Evolutionary conservation across 179 eudicot species (phyloP).

Genomic region (Silene noctiflora): DNA sequence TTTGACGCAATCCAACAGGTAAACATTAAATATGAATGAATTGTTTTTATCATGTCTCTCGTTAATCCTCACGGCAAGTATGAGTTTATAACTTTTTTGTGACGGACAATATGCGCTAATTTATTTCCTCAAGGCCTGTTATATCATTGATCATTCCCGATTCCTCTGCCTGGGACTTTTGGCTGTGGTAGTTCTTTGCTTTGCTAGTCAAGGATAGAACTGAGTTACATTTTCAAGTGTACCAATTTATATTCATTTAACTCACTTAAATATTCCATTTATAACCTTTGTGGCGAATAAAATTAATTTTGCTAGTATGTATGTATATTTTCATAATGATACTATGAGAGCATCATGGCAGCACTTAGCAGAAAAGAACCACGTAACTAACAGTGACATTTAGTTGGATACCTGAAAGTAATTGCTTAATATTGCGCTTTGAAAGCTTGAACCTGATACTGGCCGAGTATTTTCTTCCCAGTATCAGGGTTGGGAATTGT

Average conservation of each 20-base stretch:
- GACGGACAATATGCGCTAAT: neutral
- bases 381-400: neutral
- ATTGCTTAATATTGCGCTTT: neutral
- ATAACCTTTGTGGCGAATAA: neutral
- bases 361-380: neutral
- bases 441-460: neutral
- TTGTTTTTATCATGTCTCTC: neutral
- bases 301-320: neutral
- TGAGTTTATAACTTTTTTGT: neutral
- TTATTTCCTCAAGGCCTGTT: neutral
- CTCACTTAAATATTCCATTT: neutral
- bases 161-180: neutral
- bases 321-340: neutral
- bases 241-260: neutral
- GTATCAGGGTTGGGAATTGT: neutral
- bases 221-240: neutral
- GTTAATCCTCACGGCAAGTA: neutral
- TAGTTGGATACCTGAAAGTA: neutral
- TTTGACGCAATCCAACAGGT: constrained; percentile 88
- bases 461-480: neutral
- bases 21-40: constrained; percentile 19
- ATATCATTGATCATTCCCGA: neutral
- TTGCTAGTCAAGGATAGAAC: too few species aligned
- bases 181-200: neutral
- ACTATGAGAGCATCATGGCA: neutral